These are phyloP conservation scores for Phaeotremella skinneri DNA, from an alignment of 768 basidiomycete species.

Conservation along the genomic window DNA sequence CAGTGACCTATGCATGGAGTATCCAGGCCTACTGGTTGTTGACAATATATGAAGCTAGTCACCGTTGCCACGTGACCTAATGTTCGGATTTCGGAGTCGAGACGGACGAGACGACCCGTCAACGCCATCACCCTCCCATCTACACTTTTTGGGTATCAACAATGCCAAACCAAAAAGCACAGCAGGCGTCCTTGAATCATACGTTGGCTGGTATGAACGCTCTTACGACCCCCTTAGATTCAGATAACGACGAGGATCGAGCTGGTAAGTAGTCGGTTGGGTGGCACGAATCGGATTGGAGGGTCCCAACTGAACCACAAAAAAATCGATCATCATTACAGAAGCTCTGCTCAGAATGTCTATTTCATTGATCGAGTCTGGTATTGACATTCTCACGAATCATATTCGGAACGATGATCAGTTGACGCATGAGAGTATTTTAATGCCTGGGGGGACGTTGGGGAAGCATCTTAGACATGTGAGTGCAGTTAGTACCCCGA, in stretches of 20 bases:
- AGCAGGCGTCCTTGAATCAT: conserved; percentile 25
- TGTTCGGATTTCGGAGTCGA: too few relatives aligned
- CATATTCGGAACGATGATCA: conserved; percentile 31
- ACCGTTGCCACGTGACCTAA: too few relatives aligned
- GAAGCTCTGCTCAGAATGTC: conserved; percentile 34
- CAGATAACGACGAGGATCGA: conserved; percentile 25
- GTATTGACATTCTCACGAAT: conserved; percentile 28
- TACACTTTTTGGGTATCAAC: background rate
- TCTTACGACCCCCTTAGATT: background rate
- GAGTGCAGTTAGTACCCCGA: conserved; percentile 9
- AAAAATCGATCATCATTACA: background rate
- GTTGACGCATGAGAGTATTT: conserved; percentile 22
- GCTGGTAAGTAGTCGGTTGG: conserved; percentile 11
- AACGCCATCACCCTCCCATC: background rate
- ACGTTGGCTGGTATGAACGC: conserved; percentile 15
- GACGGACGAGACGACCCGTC: too few relatives aligned
- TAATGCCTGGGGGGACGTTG: conserved; percentile 44
- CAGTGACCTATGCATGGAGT: too few relatives aligned
- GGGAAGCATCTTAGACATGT: conserved; percentile 48
- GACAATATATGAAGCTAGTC: too few relatives aligned
- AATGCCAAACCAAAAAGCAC: background rate
- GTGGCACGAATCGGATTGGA: background rate
- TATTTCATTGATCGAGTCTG: conserved; percentile 37
- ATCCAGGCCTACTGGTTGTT: too few relatives aligned
- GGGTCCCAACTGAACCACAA: too few relatives aligned